Evolutionary conservation across 495 filamentous ascomycete species (phyloP).

Genomic region (Penicillium silybi): DNA sequence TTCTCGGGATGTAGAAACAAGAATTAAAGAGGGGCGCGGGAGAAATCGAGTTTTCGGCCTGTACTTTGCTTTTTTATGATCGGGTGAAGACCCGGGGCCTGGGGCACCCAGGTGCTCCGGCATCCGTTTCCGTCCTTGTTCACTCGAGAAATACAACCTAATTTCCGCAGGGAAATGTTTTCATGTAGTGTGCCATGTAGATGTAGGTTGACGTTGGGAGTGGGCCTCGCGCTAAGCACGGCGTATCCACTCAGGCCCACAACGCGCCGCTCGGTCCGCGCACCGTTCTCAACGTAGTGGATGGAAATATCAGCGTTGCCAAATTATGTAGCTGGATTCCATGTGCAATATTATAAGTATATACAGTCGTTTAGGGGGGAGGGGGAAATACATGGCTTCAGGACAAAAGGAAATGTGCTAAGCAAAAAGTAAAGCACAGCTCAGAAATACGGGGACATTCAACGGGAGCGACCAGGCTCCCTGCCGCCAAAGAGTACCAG

Average conservation of each 20-base stretch:
- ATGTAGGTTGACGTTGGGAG: conserved; percentile 1
- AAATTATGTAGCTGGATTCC: not conserved
- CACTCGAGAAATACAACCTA: conserved; percentile 1
- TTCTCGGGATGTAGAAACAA: conserved; percentile 28
- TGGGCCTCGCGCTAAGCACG: conserved; percentile 9
- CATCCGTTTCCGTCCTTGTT: conserved; percentile 1
- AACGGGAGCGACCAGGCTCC: conserved; percentile 18
- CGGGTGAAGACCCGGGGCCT: not conserved
- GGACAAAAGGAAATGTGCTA: not conserved
- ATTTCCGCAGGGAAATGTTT: not conserved
- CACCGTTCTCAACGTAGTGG: not conserved
- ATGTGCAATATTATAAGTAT: conserved; percentile 8
- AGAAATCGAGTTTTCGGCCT: conserved; percentile 7
- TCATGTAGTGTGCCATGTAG: not conserved
- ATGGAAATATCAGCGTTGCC: not conserved
- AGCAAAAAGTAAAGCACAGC: not conserved
- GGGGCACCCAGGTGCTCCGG: not conserved
- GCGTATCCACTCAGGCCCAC: conserved; percentile 15
- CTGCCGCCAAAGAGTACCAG: conserved; percentile 63
- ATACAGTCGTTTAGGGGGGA: conserved; percentile 7
- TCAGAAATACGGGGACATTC: not conserved
- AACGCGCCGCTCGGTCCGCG: conserved; percentile 10
- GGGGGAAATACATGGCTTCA: not conserved
- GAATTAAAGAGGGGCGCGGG: conserved; percentile 24
- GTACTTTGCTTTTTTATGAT: conserved; percentile 15